Evolutionary conservation across 1,139 yeast genomes (phyloP), one percentile per base, ranked within the genome.

Genomic region (Lodderomyces theae): DNA sequence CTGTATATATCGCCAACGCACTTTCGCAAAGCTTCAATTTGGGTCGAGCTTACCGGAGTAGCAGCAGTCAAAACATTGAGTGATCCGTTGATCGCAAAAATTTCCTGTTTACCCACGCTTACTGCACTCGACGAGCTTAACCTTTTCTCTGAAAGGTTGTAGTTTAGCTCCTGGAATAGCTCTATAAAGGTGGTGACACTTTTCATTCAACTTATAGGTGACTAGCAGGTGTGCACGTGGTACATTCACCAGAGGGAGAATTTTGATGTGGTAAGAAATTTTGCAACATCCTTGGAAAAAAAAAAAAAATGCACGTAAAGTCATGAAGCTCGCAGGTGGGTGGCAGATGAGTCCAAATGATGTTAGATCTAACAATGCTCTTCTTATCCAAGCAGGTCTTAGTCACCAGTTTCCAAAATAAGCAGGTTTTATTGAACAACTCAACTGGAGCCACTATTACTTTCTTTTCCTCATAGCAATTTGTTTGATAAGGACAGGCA

Each of bases 1-100:
- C 24, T 13, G 15, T 18, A 33, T 16, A 38, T 12, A 6, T 30
- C 26, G 13, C 33, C 36, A 13, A 35, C 21, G 12, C 39, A 31
- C 15, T 6, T 18, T 12, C 10, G 12, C 3, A 39, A 23, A 3
- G 16, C 15, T 26, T 13, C 21, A 4, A 33, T 5, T 10, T 38
- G 37, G 7, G 18, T 15, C 12, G 16, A 6, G 10, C 26, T 16
- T 10, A 25, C 33, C 10, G 21, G 15, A 5, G 39, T 37, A 12
- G 23, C 13, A 7, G 10, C 22, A 18, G 26, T 23, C 29, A 37
- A 30, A 3, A 13, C 35, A 5, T 37, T 19, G 13, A 37, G 34
- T 10, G 21, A n/a, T 21, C 35, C 13, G 22, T 37, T 37, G 15
- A 37, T 16, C 10, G 9, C 25, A 32, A 21, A 21, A 8, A 32